These are phyloP conservation scores for Albophoma yamanashiensis DNA, from an alignment of 2,329 filamentous ascomycete species.

Conservation along the genomic window DNA sequence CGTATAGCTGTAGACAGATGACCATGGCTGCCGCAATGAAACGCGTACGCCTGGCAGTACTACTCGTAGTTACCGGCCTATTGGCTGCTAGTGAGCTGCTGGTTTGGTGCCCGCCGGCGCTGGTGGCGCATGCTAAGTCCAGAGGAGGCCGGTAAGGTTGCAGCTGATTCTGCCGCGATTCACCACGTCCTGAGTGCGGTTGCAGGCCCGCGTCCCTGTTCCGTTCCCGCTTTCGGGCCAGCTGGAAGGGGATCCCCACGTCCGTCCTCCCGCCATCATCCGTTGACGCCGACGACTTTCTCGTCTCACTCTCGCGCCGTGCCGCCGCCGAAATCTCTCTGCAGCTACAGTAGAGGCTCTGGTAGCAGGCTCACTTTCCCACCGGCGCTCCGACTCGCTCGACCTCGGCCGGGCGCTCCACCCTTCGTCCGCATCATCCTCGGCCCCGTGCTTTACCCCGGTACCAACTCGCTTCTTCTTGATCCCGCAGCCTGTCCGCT, in stretches of 20 bases:
- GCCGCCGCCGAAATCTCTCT: background rate
- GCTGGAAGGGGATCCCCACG: background rate
- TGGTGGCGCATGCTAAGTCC: background rate
- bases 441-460: background rate
- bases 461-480: background rate
- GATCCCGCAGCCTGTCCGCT: background rate
- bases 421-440: background rate
- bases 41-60: background rate
- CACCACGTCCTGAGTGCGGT: background rate
- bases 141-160: background rate
- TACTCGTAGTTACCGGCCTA: too few species aligned
- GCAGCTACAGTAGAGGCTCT: background rate
- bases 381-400: background rate
- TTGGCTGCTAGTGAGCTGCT: background rate
- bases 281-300: background rate
- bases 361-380: background rate
- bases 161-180: slow-evolving; percentile 6
- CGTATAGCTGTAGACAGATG: background rate
- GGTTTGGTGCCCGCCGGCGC: background rate
- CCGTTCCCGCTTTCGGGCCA: background rate
- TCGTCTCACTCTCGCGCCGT: background rate
- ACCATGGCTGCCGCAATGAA: background rate
- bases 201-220: background rate
- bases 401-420: background rate
- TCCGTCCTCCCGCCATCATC: background rate